phyloP scores from a whole-genome alignment of 805 yeast species.

The Jamesozyma jinghongensis region DNA sequence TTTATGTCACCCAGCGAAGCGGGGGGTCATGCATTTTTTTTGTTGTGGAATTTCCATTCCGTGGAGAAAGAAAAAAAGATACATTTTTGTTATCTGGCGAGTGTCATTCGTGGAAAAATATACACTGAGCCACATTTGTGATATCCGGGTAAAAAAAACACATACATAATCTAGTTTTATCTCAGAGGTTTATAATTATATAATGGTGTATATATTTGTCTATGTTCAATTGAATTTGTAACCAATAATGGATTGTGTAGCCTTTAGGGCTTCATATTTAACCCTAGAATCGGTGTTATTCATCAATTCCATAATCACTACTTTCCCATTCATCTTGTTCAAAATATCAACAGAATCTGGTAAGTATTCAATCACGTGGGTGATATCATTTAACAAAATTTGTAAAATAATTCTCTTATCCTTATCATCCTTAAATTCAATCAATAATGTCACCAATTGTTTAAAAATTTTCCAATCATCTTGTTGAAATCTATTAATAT shows the following conservation, averaged over 20 bases:
- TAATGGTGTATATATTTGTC: too few relatives aligned
- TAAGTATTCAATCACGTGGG: slow-evolving; percentile 48
- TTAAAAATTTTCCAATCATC: slow-evolving; percentile 65
- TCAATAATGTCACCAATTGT: slow-evolving; percentile 47
- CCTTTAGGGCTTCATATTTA: slow-evolving; percentile 88
- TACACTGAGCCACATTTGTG: too few relatives aligned
- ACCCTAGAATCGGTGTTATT: slow-evolving; percentile 74
- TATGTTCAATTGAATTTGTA: slow-evolving; percentile 45
- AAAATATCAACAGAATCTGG: slow-evolving; percentile 47
- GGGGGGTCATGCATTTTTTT: too few relatives aligned
- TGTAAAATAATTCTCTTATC: slow-evolving; percentile 37
- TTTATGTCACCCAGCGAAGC: too few relatives aligned
- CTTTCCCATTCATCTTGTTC: slow-evolving; percentile 53
- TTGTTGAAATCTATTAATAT: slow-evolving; percentile 65
- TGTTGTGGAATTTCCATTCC: too few relatives aligned
- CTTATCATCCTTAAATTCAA: slow-evolving; percentile 25
- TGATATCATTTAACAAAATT: slow-evolving; percentile 59
- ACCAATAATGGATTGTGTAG: slow-evolving; percentile 89
- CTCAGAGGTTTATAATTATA: too few relatives aligned
- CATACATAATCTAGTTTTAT: too few relatives aligned
- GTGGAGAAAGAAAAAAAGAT: too few relatives aligned
- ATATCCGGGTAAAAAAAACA: too few relatives aligned
- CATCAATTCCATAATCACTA: slow-evolving; percentile 77
- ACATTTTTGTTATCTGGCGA: too few relatives aligned
- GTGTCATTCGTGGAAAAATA: too few relatives aligned